Conservation (phyloP, 2,329 filamentous ascomycete genomes). For the Aspergillus tamarii region DNA sequence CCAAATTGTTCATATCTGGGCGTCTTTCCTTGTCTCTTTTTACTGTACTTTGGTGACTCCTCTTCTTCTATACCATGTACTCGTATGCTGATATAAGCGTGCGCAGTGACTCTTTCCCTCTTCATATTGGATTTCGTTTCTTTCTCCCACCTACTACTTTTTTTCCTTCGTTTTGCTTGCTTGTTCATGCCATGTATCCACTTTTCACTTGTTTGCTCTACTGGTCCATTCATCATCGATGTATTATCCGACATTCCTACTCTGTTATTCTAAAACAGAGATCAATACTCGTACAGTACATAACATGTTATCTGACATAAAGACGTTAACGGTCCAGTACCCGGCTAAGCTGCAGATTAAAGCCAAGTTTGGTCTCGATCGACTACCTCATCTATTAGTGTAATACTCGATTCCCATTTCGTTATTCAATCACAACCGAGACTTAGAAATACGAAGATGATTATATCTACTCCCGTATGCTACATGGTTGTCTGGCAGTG, state of each 20-base stretch:
- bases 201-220: neutral
- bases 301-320: constrained; percentile 7
- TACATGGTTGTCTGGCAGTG: neutral
- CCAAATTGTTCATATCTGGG: neutral
- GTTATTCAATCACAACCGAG: neutral
- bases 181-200: constrained; percentile 2
- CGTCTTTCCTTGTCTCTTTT: neutral
- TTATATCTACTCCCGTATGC: neutral
- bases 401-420: neutral
- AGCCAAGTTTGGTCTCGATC: neutral
- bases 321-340: neutral
- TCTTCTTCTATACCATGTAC: constrained; percentile 5
- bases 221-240: neutral
- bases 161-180: neutral
- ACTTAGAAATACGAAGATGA: neutral
- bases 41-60: constrained; percentile 1
- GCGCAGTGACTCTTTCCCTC: constrained; percentile 6
- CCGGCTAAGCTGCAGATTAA: neutral
- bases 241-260: neutral
- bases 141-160: too few species aligned
- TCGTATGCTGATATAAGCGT: neutral
- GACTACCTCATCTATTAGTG: neutral
- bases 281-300: constrained; percentile 8
- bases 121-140: neutral
- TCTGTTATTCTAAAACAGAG: constrained; percentile 1